phyloP scores from a whole-genome alignment of 1,284 basidiomycete species.

The Lentinus polychrous region DNA sequence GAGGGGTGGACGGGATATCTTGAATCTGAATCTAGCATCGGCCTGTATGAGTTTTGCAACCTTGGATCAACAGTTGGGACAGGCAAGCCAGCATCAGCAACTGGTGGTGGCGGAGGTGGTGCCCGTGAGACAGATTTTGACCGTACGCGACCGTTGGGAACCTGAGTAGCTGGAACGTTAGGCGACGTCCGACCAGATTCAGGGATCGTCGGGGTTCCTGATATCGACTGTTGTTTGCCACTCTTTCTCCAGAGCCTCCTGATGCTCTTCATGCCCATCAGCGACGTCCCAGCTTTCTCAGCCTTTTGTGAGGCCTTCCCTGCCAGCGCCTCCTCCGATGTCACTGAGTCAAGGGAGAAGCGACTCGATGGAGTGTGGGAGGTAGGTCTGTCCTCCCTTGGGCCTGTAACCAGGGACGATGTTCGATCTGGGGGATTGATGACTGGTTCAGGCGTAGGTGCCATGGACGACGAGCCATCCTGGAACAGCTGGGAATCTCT shows the following conservation, averaged over 20 bases:
- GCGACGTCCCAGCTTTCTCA: conserved; percentile 23
- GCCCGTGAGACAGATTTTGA: conserved; percentile 20
- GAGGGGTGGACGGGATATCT: conserved; percentile 44
- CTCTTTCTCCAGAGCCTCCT: conserved; percentile 72
- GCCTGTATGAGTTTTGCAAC: conserved; percentile 15
- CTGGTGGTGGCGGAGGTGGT: conserved; percentile 14
- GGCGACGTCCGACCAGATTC: conserved; percentile 24
- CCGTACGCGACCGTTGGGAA: conserved; percentile 13
- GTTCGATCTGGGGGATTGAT: conserved; percentile 12
- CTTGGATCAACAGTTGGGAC: conserved; percentile 11
- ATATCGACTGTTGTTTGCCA: conserved; percentile 39
- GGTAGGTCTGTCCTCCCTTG: conserved; percentile 3
- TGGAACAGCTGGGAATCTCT: conserved; percentile 9
- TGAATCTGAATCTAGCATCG: conserved; percentile 53
- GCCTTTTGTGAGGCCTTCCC: conserved; percentile 7
- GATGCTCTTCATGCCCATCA: conserved; percentile 64
- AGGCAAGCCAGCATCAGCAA: not conserved
- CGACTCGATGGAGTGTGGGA: conserved; percentile 44
- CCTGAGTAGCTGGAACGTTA: conserved; percentile 20
- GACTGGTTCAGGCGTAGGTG: conserved; percentile 3
- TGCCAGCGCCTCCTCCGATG: conserved; percentile 30
- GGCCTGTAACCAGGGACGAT: conserved; percentile 11
- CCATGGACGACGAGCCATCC: conserved; percentile 9
- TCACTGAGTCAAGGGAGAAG: conserved; percentile 65
- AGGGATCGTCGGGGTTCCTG: conserved; percentile 16